Evolutionary conservation across 805 yeast species (phyloP), one percentile per base, ranked within the genome.

Genomic region (Saccharomycopsis capsularis): DNA sequence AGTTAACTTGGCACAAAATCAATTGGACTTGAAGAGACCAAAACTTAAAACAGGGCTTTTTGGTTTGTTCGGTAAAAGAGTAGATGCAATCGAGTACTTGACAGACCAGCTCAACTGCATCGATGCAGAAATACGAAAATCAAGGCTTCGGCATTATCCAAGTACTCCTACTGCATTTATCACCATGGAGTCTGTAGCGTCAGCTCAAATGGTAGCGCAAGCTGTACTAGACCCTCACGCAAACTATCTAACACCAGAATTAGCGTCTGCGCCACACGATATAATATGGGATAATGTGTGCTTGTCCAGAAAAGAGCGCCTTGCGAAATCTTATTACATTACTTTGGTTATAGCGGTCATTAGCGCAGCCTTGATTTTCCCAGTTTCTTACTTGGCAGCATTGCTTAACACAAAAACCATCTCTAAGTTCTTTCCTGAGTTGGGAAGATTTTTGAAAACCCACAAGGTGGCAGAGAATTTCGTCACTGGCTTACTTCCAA

Each of bases 251-350:
- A 85, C 90, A 32, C 85, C 96, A 3, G 71, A 76, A 37, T 68
- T 89, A 49, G 98, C 98, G 0, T 98, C 98, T 0, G 95, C 98
- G 1, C 98, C 98, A 3, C 91, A 85, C 59, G 99, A 91, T 62
- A 84, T 91, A 22, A 81, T 87, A 37, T 91, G 99, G 99, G 85
- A 81, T 50, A 88, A 90, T 60, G 77, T 88, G 32, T 90, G 95
- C 57, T 68, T 90, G 59, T 80, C 95, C 0, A 72, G 95, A 48
- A 72, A 70, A 47, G 90, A 86, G 57, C 70, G 96, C 51, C 66
- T 84, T 41, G 56, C 79, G 16, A 78, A 89, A 54, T 34, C 49
- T 21, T 81, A 82, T 56, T 52, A 74, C 5, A 82, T 87, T 24
- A 83, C 93, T 1, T 54, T 81, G 2, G 61, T 82, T 37, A 85